Base-by-base conservation (phyloP, 23 red algal genomes). In the Cyanidium caldarium region DNA sequence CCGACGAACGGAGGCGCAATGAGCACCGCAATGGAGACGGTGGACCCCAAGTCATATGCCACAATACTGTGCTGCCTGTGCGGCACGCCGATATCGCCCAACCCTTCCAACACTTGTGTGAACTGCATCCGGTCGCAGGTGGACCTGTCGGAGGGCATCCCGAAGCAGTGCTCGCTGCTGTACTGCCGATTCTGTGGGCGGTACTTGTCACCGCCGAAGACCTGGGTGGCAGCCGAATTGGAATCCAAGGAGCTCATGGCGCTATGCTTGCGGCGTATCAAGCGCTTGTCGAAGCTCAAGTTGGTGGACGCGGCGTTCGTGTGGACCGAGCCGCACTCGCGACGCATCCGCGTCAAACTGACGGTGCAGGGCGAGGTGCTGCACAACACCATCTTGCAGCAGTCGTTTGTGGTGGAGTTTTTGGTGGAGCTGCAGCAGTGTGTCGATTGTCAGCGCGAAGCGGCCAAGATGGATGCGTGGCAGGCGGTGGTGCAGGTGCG, bases 251-350 rank as follows among this genome's bases (percentile, higher is more conserved):
- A 98, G 51, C 80, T 98, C 2, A 74, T 98, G 40, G 58, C 80
- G 16, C 66, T 98, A 5, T 88, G 81, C 51, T 51, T 98, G 34
- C 84, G 83, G 61, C 68, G 77, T 3, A 66, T 98, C 34, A 84
- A 80, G 45, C 83, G 92, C 14, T 77, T 98, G 29, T 75, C 72
- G 42, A 88, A 88, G 43, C 82, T 98, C 37, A 84, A 98, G 65
- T 75, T 98, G 20, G 73, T 98, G 34, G 92, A 98, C 65, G 92
- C 92, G 21, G 73, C 77, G 23, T 98, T 98, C 58, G 69, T 73
- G 33, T 98, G 92, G 92, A 98, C 92, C 23, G 92, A 98, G 68
- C 92, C 92, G 5, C 92, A 98, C 68, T 85, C 84, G 14, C 80
- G 82, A 15, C 78, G 92, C 26, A 98, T 98, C 42, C 74, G 75